phyloP scores from a whole-genome alignment of 2,329 filamentous ascomycete species.

The Claviceps arundinis region DNA sequence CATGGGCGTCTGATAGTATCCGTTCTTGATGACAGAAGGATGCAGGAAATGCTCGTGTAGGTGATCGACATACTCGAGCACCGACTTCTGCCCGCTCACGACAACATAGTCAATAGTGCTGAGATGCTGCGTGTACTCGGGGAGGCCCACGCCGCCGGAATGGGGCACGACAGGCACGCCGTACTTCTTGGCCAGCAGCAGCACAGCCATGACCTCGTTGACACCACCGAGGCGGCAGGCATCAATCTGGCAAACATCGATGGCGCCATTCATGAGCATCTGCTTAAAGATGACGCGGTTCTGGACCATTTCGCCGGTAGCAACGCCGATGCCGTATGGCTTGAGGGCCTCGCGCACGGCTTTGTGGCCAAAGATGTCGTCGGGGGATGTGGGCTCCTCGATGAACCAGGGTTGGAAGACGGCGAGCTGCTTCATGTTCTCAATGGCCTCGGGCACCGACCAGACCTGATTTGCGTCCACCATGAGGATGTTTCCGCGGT shows the following conservation, averaged over 20 bases:
- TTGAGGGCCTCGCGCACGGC: constrained; percentile 69
- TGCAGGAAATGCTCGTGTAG: constrained; percentile 87
- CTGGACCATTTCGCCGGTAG: constrained; percentile 91
- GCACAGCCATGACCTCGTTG: constrained; percentile 82
- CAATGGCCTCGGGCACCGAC: constrained; percentile 80
- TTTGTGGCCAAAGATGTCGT: constrained; percentile 81
- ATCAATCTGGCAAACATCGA: constrained; percentile 83
- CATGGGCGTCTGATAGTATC: constrained; percentile 75
- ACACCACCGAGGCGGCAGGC: constrained; percentile 82
- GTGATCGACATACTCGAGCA: constrained; percentile 87
- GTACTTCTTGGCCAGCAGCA: constrained; percentile 72
- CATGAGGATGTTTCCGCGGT: constrained; percentile 76
- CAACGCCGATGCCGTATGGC: constrained; percentile 66
- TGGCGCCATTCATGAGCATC: constrained; percentile 63
- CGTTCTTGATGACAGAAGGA: constrained; percentile 66
- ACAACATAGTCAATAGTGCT: constrained; percentile 88
- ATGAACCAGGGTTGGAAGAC: constrained; percentile 90
- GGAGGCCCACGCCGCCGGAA: constrained; percentile 76
- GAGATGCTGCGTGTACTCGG: constrained; percentile 88
- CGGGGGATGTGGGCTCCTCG: constrained; percentile 82
- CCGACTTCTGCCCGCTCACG: constrained; percentile 65
- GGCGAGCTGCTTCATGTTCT: constrained; percentile 69
- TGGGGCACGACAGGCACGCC: constrained; percentile 77
- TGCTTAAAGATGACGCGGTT: constrained; percentile 94
- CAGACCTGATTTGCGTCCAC: constrained; percentile 89